These are phyloP conservation scores for Schoenoplectus triqueter DNA, from an alignment of 202 grass and related monocot species.

Conservation along the genomic window DNA sequence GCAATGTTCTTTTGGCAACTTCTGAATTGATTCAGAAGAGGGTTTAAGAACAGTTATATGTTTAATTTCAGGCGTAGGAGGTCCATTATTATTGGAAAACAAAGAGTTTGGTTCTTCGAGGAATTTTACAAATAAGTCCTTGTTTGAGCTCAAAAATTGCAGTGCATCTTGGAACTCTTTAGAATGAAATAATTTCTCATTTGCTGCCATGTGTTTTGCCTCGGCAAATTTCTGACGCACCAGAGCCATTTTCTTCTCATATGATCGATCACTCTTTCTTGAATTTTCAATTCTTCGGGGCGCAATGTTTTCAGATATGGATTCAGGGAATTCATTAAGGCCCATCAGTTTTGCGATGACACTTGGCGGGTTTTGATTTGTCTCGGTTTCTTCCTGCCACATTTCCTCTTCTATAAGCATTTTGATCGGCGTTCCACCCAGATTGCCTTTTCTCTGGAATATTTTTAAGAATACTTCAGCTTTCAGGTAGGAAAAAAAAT, in stretches of 20 bases:
- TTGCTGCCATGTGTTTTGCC: conserved; percentile 76
- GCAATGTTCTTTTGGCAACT: conserved; percentile 47
- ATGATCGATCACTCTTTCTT: conserved; percentile 45
- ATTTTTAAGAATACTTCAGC: conserved; percentile 1
- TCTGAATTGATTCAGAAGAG: conserved; percentile 52
- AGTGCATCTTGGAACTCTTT: conserved; percentile 91
- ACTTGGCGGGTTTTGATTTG: conserved; percentile 61
- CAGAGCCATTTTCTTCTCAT: conserved; percentile 81
- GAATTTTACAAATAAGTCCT: conserved; percentile 91
- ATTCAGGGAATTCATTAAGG: conserved; percentile 52
- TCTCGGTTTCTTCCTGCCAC: conserved; percentile 58
- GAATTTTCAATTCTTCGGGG: conserved; percentile 50
- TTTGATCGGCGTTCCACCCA: conserved; percentile 59
- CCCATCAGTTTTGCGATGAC: conserved; percentile 95
- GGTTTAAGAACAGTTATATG: conserved; percentile 92
- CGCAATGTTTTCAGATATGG: conserved; percentile 36
- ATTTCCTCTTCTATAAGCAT: conserved; percentile 91
- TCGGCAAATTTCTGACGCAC: conserved; percentile 88
- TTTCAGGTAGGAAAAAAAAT: not conserved
- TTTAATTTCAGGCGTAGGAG: conserved; percentile 60
- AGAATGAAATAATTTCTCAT: conserved; percentile 84
- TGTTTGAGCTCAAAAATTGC: conserved; percentile 93
- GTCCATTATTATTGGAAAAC: conserved; percentile 52
- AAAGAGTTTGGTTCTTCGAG: conserved; percentile 75
- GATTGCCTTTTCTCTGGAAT: conserved; percentile 34